These are phyloP conservation scores for Fraxinus greggii DNA, from an alignment of 305 asterid genomes.

Conservation along the genomic window DNA sequence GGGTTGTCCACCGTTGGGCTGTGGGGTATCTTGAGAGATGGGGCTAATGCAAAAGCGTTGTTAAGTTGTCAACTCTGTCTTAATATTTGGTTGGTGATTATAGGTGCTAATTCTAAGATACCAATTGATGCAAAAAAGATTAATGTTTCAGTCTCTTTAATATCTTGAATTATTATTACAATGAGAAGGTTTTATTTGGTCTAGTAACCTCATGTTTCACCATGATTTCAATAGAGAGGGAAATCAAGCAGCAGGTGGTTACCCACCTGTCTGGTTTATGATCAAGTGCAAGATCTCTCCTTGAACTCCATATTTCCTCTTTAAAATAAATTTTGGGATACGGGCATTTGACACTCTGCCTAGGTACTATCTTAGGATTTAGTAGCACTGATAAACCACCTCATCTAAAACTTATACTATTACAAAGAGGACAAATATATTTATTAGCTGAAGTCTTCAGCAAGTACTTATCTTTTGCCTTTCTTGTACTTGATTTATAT, in stretches of 20 bases:
- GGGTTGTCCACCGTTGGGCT: background rate
- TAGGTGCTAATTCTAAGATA: background rate
- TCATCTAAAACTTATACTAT: background rate
- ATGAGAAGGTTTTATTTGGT: background rate
- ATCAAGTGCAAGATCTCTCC: background rate
- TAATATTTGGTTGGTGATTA: background rate
- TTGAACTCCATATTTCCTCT: background rate
- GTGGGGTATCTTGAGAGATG: background rate
- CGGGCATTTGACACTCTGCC: background rate
- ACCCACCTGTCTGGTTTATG: background rate
- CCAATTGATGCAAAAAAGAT: background rate
- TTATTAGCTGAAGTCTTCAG: background rate
- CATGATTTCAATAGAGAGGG: background rate
- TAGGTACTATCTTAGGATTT: background rate
- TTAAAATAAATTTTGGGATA: background rate
- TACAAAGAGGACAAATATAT: background rate
- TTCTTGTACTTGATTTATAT: slow-evolving; percentile 8
- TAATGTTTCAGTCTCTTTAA: background rate
- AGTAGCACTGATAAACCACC: background rate
- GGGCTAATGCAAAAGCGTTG: background rate
- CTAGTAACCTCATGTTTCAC: background rate
- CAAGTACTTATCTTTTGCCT: background rate
- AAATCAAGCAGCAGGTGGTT: background rate
- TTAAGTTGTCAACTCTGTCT: background rate
- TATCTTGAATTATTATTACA: background rate